These are phyloP conservation scores for Suillus subaureus DNA, from an alignment of 768 basidiomycete species.

Conservation along the genomic window DNA sequence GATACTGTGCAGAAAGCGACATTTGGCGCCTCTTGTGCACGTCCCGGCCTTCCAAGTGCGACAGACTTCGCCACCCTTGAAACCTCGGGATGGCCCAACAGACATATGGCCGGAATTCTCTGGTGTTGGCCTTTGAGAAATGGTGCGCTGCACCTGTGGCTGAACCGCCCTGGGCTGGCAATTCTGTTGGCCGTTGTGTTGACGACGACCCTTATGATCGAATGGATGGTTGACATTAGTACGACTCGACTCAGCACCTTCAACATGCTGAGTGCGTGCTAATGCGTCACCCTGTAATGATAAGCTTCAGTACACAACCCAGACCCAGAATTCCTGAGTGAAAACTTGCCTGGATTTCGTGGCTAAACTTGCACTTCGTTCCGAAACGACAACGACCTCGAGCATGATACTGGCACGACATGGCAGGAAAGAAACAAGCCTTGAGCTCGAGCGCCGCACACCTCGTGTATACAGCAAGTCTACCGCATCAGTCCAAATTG, in stretches of 20 bases:
- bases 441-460: neutral
- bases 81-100: slow-evolving; percentile 11
- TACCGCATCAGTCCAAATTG: neutral
- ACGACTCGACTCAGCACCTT: too few relatives aligned
- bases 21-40: slow-evolving; percentile 38
- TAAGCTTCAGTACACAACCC: neutral
- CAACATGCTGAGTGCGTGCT: neutral
- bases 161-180: neutral
- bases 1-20: slow-evolving; percentile 36
- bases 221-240: neutral
- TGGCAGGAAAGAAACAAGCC: neutral
- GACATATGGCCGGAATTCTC: slow-evolving; percentile 12
- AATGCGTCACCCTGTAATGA: slow-evolving; percentile 7
- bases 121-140: neutral
- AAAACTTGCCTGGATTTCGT: slow-evolving; percentile 19
- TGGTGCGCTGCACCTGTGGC: neutral
- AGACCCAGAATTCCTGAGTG: neutral
- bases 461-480: slow-evolving; percentile 3
- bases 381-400: slow-evolving; percentile 32
- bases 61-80: slow-evolving; percentile 27
- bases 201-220: neutral
- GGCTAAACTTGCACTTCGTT: slow-evolving; percentile 26
- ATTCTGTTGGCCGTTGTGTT: neutral
- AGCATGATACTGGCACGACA: slow-evolving; percentile 23
- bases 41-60: slow-evolving; percentile 40